A percentile compares a stretch with the other conserved stretches of the same genome.
Conservation (phyloP, 1,284 basidiomycete species). For the Microbotryum violaceum region DNA sequence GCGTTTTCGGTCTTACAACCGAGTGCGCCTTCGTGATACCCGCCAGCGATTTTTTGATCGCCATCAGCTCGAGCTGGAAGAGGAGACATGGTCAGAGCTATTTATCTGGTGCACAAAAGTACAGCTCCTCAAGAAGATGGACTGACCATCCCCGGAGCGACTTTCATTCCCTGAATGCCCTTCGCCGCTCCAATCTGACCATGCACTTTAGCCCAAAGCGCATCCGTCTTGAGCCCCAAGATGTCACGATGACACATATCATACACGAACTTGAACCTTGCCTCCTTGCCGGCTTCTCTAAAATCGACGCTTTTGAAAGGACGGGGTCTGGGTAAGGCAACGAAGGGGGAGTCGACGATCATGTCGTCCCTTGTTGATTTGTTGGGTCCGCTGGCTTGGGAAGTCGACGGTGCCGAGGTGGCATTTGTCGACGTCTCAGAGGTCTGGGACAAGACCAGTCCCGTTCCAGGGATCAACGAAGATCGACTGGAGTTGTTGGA, state of each 20-base stretch:
- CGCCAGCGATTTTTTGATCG: conserved; percentile 2
- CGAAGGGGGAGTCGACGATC: conserved; percentile 1
- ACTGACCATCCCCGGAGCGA: conserved; percentile 20
- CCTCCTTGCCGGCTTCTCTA: conserved; percentile 1
- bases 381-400: not conserved
- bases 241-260: conserved; percentile 23
- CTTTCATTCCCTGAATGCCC: conserved; percentile 16
- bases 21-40: conserved; percentile 7
- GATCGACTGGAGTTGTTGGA: too few species aligned
- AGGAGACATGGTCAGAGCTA: not conserved
- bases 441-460: not conserved
- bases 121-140: too few species aligned
- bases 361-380: not conserved
- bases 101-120: too few species aligned
- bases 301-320: not conserved
- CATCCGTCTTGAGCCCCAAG: conserved; percentile 15
- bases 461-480: too few species aligned
- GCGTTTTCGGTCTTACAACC: conserved; percentile 8
- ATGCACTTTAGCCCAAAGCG: conserved; percentile 10
- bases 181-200: not conserved
- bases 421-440: not conserved
- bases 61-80: conserved; percentile 13
- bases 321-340: not conserved
- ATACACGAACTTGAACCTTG: conserved; percentile 7
- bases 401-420: not conserved